Conservation (phyloP, 2,329 filamentous ascomycete genomes). For the Reticulascus tulasneorum region DNA sequence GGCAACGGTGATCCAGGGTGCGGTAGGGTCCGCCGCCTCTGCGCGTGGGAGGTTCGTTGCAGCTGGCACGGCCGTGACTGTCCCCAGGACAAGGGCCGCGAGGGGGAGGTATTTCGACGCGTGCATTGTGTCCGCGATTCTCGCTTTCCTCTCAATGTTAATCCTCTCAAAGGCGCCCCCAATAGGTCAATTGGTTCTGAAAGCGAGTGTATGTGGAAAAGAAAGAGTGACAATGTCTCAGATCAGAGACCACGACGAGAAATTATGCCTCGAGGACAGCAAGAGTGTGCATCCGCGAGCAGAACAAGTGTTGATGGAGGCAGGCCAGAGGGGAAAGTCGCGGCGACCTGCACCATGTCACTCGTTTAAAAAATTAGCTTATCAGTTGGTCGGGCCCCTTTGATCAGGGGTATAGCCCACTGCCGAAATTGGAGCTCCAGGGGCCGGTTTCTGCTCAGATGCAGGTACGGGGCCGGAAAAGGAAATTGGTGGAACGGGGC, state of each 20-base stretch:
- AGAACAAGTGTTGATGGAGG: not conserved
- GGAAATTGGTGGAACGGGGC: too few species aligned
- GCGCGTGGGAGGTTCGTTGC: slow-evolving; percentile 18
- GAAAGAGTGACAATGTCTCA: slow-evolving; percentile 1
- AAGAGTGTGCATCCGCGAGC: slow-evolving; percentile 3
- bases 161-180: too few species aligned
- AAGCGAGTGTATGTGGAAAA: too few species aligned
- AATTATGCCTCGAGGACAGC: slow-evolving; percentile 1
- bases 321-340: slow-evolving; percentile 4
- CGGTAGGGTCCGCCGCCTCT: slow-evolving; percentile 26
- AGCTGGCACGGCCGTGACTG: slow-evolving; percentile 25
- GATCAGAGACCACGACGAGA: not conserved
- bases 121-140: slow-evolving; percentile 23
- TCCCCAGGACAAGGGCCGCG: slow-evolving; percentile 19
- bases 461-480: too few species aligned
- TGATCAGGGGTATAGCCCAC: slow-evolving; percentile 6
- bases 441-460: too few species aligned
- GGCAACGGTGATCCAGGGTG: slow-evolving; percentile 50
- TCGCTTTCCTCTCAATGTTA: too few species aligned
- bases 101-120: slow-evolving; percentile 23
- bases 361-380: slow-evolving; percentile 3
- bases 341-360: slow-evolving; percentile 8
- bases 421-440: slow-evolving; percentile 10
- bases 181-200: too few species aligned
- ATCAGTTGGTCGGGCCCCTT: slow-evolving; percentile 1